These are phyloP conservation scores for Phytopythium oedochilum DNA, from an alignment of 352 stramenopile species.

Conservation along the genomic window DNA sequence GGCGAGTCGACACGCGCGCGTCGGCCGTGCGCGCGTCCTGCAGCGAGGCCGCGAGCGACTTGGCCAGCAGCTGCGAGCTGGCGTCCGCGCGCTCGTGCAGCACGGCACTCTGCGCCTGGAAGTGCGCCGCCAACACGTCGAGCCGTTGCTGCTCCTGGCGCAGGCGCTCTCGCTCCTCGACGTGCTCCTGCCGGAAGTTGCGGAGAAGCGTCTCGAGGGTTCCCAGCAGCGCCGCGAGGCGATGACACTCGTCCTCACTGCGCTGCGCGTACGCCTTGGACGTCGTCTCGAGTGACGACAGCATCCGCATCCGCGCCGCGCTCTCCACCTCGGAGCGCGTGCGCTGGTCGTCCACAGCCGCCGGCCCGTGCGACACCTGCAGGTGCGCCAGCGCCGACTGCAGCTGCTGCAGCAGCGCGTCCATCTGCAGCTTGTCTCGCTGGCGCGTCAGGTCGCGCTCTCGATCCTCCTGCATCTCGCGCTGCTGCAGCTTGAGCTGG, in stretches of 20 bases:
- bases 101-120: conserved; percentile 54
- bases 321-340: conserved; percentile 39
- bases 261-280: conserved; percentile 46
- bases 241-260: conserved; percentile 56
- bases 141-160: conserved; percentile 65
- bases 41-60: conserved; percentile 29
- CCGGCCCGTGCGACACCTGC: conserved; percentile 31
- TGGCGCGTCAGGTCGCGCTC: conserved; percentile 27
- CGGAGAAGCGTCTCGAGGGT: conserved; percentile 51
- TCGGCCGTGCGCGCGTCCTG: conserved; percentile 48
- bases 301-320: conserved; percentile 49
- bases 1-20: conserved; percentile 27
- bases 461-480: conserved; percentile 35
- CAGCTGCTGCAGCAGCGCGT: conserved; percentile 43
- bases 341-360: conserved; percentile 31
- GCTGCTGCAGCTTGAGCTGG: conserved; percentile 21
- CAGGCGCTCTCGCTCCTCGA: conserved; percentile 74
- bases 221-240: conserved; percentile 40
- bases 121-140: conserved; percentile 49
- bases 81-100: conserved; percentile 46
- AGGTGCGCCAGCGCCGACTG: conserved; percentile 47
- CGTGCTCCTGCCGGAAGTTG: conserved; percentile 41
- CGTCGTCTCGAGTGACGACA: conserved; percentile 55
- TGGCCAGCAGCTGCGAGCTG: conserved; percentile 34
- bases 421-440: conserved; percentile 40